Conservation (phyloP, 345 rosid species). For the Cardiospermum halicacabum region DNA sequence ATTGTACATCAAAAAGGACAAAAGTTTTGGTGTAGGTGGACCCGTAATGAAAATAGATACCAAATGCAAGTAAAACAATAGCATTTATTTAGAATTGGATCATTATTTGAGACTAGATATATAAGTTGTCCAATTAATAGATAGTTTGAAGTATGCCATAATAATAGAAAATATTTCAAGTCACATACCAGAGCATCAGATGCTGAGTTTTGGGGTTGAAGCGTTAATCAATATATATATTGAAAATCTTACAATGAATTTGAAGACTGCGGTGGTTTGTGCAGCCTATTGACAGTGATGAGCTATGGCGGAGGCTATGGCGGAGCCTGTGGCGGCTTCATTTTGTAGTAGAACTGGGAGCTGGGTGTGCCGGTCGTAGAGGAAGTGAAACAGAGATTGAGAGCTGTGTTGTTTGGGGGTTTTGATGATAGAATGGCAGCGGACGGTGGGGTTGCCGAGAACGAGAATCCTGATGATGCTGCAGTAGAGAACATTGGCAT, state of each 20-base stretch:
- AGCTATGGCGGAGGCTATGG: constrained; percentile 21
- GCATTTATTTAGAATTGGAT: not conserved
- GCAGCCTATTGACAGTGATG: not conserved
- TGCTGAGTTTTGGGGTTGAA: not conserved
- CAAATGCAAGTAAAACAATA: not conserved
- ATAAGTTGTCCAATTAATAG: not conserved
- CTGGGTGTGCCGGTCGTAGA: constrained; percentile 19
- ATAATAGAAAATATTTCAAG: not conserved
- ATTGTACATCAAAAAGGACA: not conserved
- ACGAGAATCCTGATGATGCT: constrained; percentile 99
- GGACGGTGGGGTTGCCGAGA: constrained; percentile 48
- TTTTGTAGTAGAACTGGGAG: constrained; percentile 27
- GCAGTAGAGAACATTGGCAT: constrained; percentile 65
- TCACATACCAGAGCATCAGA: constrained; percentile 3
- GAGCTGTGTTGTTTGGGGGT: constrained; percentile 33
- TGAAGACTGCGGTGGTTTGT: not conserved
- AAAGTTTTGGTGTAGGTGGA: too few relatives aligned
- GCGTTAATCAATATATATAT: constrained; percentile 4
- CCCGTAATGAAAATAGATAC: not conserved
- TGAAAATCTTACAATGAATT: constrained; percentile 14
- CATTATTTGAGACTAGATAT: not conserved
- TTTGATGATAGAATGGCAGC: constrained; percentile 50
- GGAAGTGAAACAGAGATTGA: constrained; percentile 36
- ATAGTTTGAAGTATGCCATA: not conserved
- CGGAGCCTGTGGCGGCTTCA: constrained; percentile 49